Percentiles rank a stretch among this genome's conserved stretches.
Conservation (phyloP, 1,139 yeast species). For the Pichia sp. region DNA sequence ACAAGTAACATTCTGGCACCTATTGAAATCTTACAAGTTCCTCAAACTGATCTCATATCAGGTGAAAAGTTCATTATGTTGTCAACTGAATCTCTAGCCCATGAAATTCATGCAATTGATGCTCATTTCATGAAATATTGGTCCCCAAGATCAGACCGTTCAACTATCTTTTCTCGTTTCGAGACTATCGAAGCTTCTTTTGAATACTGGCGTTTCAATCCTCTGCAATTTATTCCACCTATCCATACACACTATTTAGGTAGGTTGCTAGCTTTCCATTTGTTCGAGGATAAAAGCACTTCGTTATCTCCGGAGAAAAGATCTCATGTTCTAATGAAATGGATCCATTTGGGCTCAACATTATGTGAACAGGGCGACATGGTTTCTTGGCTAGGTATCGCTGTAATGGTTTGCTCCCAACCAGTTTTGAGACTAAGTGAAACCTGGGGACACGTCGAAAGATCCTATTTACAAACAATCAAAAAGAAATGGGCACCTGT, state of each 20-base stretch:
- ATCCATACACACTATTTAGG: conserved; percentile 74
- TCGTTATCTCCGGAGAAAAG: conserved; percentile 40
- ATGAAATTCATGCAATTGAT: conserved; percentile 55
- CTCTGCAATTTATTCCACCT: conserved; percentile 64
- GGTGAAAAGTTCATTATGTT: conserved; percentile 41
- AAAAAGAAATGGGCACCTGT: conserved; percentile 93
- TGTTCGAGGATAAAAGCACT: conserved; percentile 46
- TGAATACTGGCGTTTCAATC: conserved; percentile 44
- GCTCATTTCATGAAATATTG: conserved; percentile 55
- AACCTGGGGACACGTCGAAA: conserved; percentile 73
- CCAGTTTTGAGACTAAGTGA: conserved; percentile 71
- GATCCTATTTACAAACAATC: conserved; percentile 55
- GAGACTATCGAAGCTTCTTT: conserved; percentile 34
- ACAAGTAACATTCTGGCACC: not conserved
- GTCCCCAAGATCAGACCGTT: conserved; percentile 69
- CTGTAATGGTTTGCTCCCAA: conserved; percentile 76
- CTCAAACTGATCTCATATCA: conserved; percentile 13
- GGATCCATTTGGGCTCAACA: conserved; percentile 81
- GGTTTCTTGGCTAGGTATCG: conserved; percentile 93
- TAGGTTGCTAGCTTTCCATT: conserved; percentile 62
- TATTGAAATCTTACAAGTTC: not conserved
- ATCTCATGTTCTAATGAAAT: conserved; percentile 67
- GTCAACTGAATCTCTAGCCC: conserved; percentile 48
- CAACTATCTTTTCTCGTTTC: conserved; percentile 43
- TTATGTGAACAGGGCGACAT: conserved; percentile 83